Evolutionary conservation across 768 basidiomycete species (phyloP).

Genomic region (Fibroporia radiculosa): DNA sequence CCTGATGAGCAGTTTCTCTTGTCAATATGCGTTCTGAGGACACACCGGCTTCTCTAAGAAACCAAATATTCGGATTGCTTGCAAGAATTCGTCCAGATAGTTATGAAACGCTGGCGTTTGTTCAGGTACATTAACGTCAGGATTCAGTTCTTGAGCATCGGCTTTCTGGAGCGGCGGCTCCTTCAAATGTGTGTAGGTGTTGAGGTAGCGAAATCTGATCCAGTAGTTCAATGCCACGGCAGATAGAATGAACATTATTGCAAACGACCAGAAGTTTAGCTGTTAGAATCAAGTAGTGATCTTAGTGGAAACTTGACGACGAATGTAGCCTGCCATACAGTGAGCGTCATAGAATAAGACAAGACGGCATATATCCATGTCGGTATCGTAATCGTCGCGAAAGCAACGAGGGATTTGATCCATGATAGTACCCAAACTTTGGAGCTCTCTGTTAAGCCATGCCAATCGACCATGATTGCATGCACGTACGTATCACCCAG

Average conservation of each 20-base stretch:
- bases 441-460: slow-evolving; percentile 5
- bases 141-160: slow-evolving; percentile 82
- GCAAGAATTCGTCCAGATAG: slow-evolving; percentile 94
- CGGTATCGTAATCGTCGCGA: slow-evolving; percentile 79
- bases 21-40: background rate
- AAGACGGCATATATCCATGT: slow-evolving; percentile 68
- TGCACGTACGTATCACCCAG: slow-evolving; percentile 70
- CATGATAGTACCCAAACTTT: slow-evolving; percentile 80
- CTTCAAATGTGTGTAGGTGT: slow-evolving; percentile 66
- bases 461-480: background rate
- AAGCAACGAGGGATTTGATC: slow-evolving; percentile 63
- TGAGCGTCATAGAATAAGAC: slow-evolving; percentile 86
- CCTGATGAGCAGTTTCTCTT: too few relatives aligned
- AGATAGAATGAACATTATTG: slow-evolving; percentile 62
- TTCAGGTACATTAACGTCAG: slow-evolving; percentile 77
- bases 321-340: slow-evolving; percentile 34
- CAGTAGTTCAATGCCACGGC: slow-evolving; percentile 71
- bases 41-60: slow-evolving; percentile 95
- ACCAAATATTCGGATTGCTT: slow-evolving; percentile 94
- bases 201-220: slow-evolving; percentile 76
- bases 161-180: slow-evolving; percentile 79
- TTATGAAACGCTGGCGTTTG: slow-evolving; percentile 81
- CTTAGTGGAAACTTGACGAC: slow-evolving; percentile 1
- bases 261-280: slow-evolving; percentile 90
- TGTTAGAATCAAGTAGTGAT: slow-evolving; percentile 25